These are phyloP conservation scores for Globisporangium megalacanthum DNA, from an alignment of 352 stramenopile species.

Conservation along the genomic window DNA sequence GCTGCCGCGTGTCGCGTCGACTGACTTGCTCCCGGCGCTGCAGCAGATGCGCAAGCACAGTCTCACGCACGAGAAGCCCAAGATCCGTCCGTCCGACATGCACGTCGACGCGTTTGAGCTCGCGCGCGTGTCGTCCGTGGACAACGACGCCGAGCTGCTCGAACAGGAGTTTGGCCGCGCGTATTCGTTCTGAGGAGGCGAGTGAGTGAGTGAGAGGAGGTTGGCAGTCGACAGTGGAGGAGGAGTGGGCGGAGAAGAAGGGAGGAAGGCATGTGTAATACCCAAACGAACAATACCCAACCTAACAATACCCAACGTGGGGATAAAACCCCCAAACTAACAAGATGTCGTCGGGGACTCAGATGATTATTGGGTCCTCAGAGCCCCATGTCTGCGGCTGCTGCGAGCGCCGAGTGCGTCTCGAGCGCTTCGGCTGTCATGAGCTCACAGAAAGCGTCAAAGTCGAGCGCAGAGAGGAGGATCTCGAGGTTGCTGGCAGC, in stretches of 20 bases:
- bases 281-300: too few relatives aligned
- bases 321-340: too few relatives aligned
- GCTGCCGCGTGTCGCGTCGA: slow-evolving; percentile 33
- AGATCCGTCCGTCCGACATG: slow-evolving; percentile 73
- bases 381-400: slow-evolving; percentile 51
- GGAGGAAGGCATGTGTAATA: too few relatives aligned
- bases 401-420: slow-evolving; percentile 41
- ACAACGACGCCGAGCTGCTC: slow-evolving; percentile 56
- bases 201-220: slow-evolving; percentile 2
- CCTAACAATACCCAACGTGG: background rate
- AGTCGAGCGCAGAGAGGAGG: slow-evolving; percentile 50
- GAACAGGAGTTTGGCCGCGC: slow-evolving; percentile 59
- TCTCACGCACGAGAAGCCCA: slow-evolving; percentile 55
- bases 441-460: slow-evolving; percentile 43
- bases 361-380: slow-evolving; percentile 18
- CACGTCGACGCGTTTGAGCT: slow-evolving; percentile 59
- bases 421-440: slow-evolving; percentile 43
- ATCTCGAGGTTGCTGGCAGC: slow-evolving; percentile 35
- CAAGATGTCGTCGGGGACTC: slow-evolving; percentile 4
- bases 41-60: slow-evolving; percentile 76
- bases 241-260: slow-evolving; percentile 7
- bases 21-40: slow-evolving; percentile 54
- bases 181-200: slow-evolving; percentile 29
- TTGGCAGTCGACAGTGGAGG: slow-evolving; percentile 5
- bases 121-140: slow-evolving; percentile 36